phyloP scores from a whole-genome alignment of 2,329 filamentous ascomycete species.

The Colletotrichum lini region DNA sequence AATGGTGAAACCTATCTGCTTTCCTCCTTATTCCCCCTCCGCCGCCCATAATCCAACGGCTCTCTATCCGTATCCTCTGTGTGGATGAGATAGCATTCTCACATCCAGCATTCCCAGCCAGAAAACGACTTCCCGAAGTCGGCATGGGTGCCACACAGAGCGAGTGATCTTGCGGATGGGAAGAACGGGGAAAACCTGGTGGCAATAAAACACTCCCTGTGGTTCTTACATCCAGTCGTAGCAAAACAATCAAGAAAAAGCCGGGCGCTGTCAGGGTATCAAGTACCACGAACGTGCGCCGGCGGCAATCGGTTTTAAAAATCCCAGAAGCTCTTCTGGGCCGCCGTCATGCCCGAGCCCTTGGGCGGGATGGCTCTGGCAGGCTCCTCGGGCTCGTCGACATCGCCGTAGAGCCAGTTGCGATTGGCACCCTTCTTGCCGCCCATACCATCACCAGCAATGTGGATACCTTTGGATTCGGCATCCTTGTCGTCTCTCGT shows the following conservation, averaged over 20 bases:
- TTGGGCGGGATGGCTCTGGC: conserved; percentile 55
- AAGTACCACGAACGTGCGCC: conserved; percentile 29
- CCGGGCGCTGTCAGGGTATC: not conserved
- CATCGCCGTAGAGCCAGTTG: conserved; percentile 72
- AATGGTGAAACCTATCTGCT: conserved; percentile 26
- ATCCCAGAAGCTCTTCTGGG: conserved; percentile 63
- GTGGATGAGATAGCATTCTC: conserved; percentile 21
- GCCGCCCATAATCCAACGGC: conserved; percentile 26
- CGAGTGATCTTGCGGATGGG: conserved; percentile 1
- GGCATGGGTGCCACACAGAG: not conserved
- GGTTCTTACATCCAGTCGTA: conserved; percentile 52
- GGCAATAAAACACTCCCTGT: conserved; percentile 45
- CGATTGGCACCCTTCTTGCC: conserved; percentile 68
- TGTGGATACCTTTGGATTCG: conserved; percentile 56
- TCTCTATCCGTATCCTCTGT: conserved; percentile 2
- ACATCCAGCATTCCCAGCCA: conserved; percentile 18
- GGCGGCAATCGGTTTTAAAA: conserved; percentile 52
- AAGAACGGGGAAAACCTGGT: conserved; percentile 37
- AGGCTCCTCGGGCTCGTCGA: conserved; percentile 58
- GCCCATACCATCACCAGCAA: conserved; percentile 77
- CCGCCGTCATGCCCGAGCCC: conserved; percentile 51
- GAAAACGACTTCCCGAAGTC: not conserved
- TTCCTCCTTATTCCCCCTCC: conserved; percentile 3
- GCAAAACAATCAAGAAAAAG: conserved; percentile 41
- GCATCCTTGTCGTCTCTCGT: conserved; percentile 51